phyloP scores from a whole-genome alignment of 2,329 filamentous ascomycete species.

The Trichoderma arundinaceum region DNA sequence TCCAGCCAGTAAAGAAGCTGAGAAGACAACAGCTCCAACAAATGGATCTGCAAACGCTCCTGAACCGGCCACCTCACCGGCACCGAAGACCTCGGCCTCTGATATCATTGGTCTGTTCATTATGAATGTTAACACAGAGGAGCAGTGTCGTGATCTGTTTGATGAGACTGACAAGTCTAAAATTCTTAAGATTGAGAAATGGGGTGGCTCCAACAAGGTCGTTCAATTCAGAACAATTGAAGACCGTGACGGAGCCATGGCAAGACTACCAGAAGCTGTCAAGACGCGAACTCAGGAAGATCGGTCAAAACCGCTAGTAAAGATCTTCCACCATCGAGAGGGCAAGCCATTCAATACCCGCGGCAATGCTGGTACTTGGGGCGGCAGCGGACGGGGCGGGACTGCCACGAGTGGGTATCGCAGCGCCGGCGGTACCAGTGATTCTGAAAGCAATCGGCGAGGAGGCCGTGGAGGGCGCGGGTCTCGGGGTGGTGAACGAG shows the following conservation, averaged over 20 bases:
- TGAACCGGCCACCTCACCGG: conserved; percentile 62
- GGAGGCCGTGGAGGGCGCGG: conserved; percentile 62
- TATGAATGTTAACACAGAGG: conserved; percentile 81
- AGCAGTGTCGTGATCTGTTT: conserved; percentile 83
- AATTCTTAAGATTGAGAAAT: conserved; percentile 79
- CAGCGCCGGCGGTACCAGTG: conserved; percentile 78
- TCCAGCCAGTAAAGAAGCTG: conserved; percentile 57
- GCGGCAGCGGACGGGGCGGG: conserved; percentile 68
- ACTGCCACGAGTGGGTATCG: conserved; percentile 74
- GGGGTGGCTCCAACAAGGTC: conserved; percentile 79
- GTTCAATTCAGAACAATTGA: conserved; percentile 81
- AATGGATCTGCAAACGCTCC: conserved; percentile 61
- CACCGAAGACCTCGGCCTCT: conserved; percentile 64
- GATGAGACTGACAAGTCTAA: conserved; percentile 81
- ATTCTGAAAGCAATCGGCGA: conserved; percentile 64
- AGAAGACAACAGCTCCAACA: conserved; percentile 56
- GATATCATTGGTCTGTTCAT: conserved; percentile 87
- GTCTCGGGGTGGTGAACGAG: conserved; percentile 63
- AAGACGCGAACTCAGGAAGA: conserved; percentile 76
- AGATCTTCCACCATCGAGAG: conserved; percentile 77
- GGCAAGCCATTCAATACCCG: conserved; percentile 61
- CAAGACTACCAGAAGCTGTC: conserved; percentile 74
- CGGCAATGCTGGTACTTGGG: conserved; percentile 71
- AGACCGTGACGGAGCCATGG: conserved; percentile 80
- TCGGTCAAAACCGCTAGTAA: conserved; percentile 79